phyloP scores from a whole-genome alignment of 2,329 filamentous ascomycete species.

The Tolypocladium tropicale region DNA sequence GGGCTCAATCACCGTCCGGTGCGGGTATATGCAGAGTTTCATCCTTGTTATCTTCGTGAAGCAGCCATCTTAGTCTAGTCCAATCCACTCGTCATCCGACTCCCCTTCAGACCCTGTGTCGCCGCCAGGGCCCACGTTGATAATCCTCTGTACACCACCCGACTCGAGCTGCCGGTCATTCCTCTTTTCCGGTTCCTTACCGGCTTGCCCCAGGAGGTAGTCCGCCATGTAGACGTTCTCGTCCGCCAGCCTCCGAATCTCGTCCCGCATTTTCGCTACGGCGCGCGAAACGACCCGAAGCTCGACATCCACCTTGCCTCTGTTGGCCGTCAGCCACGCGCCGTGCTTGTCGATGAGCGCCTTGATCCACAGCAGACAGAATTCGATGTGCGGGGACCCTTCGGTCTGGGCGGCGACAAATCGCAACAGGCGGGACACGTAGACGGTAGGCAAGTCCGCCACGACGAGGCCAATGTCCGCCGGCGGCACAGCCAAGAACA shows the following conservation, averaged over 20 bases:
- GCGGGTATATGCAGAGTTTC: background rate
- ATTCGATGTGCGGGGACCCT: conserved; percentile 85
- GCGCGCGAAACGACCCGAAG: conserved; percentile 74
- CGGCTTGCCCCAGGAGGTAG: conserved; percentile 55
- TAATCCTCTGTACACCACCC: conserved; percentile 11
- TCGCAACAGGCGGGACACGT: conserved; percentile 73
- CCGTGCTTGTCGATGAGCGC: conserved; percentile 74
- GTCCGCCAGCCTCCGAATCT: conserved; percentile 73
- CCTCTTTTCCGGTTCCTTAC: conserved; percentile 14
- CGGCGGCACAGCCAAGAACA: conserved; percentile 76
- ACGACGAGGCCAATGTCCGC: conserved; percentile 69
- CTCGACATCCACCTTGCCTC: conserved; percentile 72
- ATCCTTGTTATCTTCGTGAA: conserved; percentile 3
- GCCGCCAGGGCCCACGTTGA: conserved; percentile 19
- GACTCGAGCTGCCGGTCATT: conserved; percentile 10
- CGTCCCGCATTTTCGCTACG: conserved; percentile 68
- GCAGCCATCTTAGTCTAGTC: conserved; percentile 29
- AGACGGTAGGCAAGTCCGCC: conserved; percentile 69
- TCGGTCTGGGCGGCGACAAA: conserved; percentile 85
- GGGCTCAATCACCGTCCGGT: background rate
- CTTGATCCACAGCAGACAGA: conserved; percentile 89
- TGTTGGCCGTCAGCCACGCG: conserved; percentile 71
- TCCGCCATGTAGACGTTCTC: conserved; percentile 86
- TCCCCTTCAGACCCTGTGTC: conserved; percentile 23
- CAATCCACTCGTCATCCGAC: conserved; percentile 36